Evolutionary conservation across 257 asterid species (phyloP), one percentile per base, ranked within the genome.

Genomic region (Avicennia marina): DNA sequence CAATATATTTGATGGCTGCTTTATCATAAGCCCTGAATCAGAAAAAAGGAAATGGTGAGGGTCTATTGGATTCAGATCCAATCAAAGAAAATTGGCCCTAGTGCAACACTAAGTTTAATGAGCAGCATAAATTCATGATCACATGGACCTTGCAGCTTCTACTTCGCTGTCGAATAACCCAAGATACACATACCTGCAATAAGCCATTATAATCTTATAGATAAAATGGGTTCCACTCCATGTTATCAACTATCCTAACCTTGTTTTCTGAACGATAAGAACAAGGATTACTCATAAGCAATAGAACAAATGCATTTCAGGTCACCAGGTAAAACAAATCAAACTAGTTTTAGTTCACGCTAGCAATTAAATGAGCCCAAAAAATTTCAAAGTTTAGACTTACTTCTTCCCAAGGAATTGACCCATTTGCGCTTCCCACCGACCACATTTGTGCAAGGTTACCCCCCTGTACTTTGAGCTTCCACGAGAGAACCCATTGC

Each of bases 11-110:
- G 69, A 77, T 77, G 69, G 89, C 84, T 52, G 87, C 86, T 66
- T 84, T 64, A 62, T 90, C 95, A 74, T 80, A 84, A 47, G 86
- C 90, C 89, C 97, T 90, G 81, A 51, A 81, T 64, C 66, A 64
- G 53, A n/a, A 65, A 75, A 64, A 64, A 2, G 40, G 53, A 72
- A 63, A 60, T 2, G 48, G 32, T 63, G n/a, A n/a, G n/a, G 31
- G 57, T 12, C 47, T 64, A 44, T 63, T 59, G 59, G 68, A 76
- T 62, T 43, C 63, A 74, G 60, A 56, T 26, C 33, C 5, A 57
- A 59, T 27, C 64, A 50, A 62, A 67, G 63, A 63, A 65, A 53
- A 42, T 21, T 4, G 53, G 33, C 44, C 60, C 13, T 42, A 53
- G 24, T 31, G 11, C 61, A 49, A 55, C 50, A 53, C n/a, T 42